Percentiles rank a stretch among this genome's conserved stretches.
phyloP scores from a whole-genome alignment of 2,329 filamentous ascomycete genomes.

The Madurella fahalii region DNA sequence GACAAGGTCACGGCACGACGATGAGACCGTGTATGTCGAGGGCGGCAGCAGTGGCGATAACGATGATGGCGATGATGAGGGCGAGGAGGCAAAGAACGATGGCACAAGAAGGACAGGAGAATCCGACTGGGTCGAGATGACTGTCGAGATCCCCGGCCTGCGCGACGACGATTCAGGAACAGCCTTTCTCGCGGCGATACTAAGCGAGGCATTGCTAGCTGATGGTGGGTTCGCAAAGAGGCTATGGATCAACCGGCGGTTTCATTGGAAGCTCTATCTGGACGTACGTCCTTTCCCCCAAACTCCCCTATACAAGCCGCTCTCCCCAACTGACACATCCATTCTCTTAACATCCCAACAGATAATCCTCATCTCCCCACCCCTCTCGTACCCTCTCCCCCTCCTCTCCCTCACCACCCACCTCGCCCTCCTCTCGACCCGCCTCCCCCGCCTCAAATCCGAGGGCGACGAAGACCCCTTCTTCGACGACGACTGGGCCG shows the following conservation, averaged over 20 bases:
- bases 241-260: slow-evolving; percentile 82
- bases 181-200: slow-evolving; percentile 81
- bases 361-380: slow-evolving; percentile 90
- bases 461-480: slow-evolving; percentile 93
- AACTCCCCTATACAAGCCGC: not conserved
- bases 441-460: slow-evolving; percentile 78
- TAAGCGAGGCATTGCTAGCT: slow-evolving; percentile 78
- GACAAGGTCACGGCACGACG: slow-evolving; percentile 41
- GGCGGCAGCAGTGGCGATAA: slow-evolving; percentile 26
- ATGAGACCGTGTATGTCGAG: slow-evolving; percentile 21
- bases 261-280: slow-evolving; percentile 95
- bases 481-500: slow-evolving; percentile 97
- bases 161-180: slow-evolving; percentile 88
- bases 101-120: slow-evolving; percentile 44
- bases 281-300: slow-evolving; percentile 60
- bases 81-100: slow-evolving; percentile 32
- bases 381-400: slow-evolving; percentile 87
- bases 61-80: slow-evolving; percentile 25
- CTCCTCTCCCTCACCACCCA: slow-evolving; percentile 90
- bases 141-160: slow-evolving; percentile 85
- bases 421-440: slow-evolving; percentile 83
- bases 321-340: not conserved
- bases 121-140: slow-evolving; percentile 79
- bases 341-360: slow-evolving; percentile 35
- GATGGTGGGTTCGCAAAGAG: slow-evolving; percentile 65